phyloP scores from a whole-genome alignment of 345 rosid species.

The Streptanthus diversifolius region DNA sequence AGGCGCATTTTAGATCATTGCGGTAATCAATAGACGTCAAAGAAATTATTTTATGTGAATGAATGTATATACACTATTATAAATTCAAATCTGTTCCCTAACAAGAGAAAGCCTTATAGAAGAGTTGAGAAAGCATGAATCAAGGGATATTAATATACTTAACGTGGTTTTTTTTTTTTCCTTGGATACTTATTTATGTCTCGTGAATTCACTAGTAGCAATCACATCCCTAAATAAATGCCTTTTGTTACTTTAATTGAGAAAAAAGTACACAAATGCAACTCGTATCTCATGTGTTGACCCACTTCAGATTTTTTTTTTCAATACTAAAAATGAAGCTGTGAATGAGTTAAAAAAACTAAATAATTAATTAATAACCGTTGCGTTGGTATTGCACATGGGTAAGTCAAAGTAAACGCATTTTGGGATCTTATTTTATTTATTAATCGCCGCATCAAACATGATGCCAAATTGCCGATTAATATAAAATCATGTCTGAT shows the following conservation, averaged over 20 bases:
- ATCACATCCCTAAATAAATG: conserved; percentile 24
- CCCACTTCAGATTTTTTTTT: conserved; percentile 25
- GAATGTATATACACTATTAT: neutral
- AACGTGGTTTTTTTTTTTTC: conserved; percentile 4
- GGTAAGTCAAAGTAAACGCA: conserved; percentile 39
- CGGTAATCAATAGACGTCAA: neutral
- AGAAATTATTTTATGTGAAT: neutral
- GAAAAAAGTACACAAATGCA: neutral
- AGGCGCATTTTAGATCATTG: neutral
- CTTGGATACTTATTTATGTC: conserved; percentile 28
- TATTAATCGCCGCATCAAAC: conserved; percentile 39
- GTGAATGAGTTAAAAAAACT: conserved; percentile 25
- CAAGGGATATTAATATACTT: conserved; percentile 21
- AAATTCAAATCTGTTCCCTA: conserved; percentile 1
- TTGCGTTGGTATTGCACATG: conserved; percentile 35
- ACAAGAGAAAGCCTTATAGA: conserved; percentile 22
- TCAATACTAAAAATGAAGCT: conserved; percentile 1
- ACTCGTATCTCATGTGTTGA: conserved; percentile 30
- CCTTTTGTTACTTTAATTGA: neutral
- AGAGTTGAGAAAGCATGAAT: conserved; percentile 21
- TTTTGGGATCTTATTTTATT: conserved; percentile 26
- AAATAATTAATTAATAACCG: conserved; percentile 22
- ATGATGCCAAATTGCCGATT: conserved; percentile 25
- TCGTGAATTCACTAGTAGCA: conserved; percentile 28
- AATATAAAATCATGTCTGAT: conserved; percentile 27